phyloP scores from a whole-genome alignment of 78 protist species.

The Mastigamoeba balamuthi region DNA sequence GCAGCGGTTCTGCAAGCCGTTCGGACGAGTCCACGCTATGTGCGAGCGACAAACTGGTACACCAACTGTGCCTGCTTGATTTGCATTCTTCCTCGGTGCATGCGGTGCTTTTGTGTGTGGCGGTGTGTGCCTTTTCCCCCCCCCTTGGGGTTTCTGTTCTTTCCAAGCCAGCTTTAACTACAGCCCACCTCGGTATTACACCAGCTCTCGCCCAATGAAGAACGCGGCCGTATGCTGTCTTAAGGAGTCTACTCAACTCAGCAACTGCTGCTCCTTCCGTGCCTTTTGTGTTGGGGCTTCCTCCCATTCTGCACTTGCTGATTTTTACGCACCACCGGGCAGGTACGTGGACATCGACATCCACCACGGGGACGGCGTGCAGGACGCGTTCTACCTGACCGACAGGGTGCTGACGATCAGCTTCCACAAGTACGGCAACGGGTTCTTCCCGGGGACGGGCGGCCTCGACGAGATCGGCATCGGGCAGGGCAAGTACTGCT shows the following conservation, averaged over 20 bases:
- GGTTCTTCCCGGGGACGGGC: slow-evolving; percentile 14
- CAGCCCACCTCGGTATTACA: not conserved
- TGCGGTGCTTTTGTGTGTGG: too few species aligned
- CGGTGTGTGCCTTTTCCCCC: too few species aligned
- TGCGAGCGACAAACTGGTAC: not conserved
- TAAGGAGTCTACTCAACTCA: not conserved
- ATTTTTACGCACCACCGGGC: slow-evolving; percentile 56
- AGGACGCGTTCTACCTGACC: slow-evolving; percentile 81
- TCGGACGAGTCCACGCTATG: not conserved
- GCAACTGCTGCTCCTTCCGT: not conserved
- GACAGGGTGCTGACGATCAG: slow-evolving; percentile 86
- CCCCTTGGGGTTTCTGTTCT: too few species aligned
- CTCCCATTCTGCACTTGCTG: not conserved
- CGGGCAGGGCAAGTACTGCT: slow-evolving; percentile 66
- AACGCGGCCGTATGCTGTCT: not conserved
- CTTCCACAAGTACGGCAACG: slow-evolving; percentile 80
- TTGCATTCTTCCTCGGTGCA: too few species aligned
- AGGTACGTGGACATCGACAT: slow-evolving; percentile 92
- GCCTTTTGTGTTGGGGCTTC: not conserved
- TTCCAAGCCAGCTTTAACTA: too few species aligned
- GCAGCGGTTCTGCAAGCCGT: too few species aligned
- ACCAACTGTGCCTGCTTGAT: too few species aligned
- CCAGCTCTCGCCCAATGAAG: not conserved
- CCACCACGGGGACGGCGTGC: slow-evolving; percentile 97
- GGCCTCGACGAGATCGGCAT: slow-evolving; percentile 80